Percentiles rank a stretch among this genome's conserved stretches.
phyloP scores from a whole-genome alignment of 345 rosid species.

The Cardamine resedifolia region DNA sequence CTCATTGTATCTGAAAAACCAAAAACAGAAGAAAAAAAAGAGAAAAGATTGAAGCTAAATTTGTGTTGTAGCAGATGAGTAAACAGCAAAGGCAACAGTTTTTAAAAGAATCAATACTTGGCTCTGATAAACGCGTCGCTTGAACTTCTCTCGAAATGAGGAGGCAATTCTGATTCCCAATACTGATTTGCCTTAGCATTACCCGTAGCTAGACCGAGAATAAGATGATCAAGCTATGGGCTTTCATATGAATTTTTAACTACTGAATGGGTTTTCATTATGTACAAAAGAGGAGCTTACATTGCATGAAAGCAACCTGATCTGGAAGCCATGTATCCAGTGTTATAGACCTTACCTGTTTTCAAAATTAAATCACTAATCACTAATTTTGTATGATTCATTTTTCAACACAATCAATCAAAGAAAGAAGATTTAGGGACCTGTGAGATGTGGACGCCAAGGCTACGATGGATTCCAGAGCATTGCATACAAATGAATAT shows the following conservation, averaged over 20 bases:
- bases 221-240: background rate
- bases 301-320: conserved; percentile 76
- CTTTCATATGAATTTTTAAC: background rate
- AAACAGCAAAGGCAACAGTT: conserved; percentile 12
- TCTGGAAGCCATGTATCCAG: conserved; percentile 99
- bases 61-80: background rate
- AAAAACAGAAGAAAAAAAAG: conserved; percentile 2
- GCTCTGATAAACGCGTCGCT: conserved; percentile 72
- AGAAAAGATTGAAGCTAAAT: conserved; percentile 6
- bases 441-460: conserved; percentile 97
- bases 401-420: background rate
- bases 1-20: conserved; percentile 56
- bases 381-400: background rate
- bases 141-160: conserved; percentile 65
- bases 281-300: conserved; percentile 46
- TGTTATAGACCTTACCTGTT: conserved; percentile 89
- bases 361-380: conserved; percentile 2
- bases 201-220: conserved; percentile 61
- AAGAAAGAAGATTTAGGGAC: conserved; percentile 35
- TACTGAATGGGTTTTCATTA: conserved; percentile 4
- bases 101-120: conserved; percentile 52
- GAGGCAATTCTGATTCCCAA: conserved; percentile 98
- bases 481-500: conserved; percentile 98
- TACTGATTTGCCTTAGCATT: conserved; percentile 74
- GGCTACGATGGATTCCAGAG: conserved; percentile 89